A percentile compares a stretch with the other conserved stretches of the same genome.
phyloP scores from a whole-genome alignment of 2,329 filamentous ascomycete species.

The Xylariaceae sp. region DNA sequence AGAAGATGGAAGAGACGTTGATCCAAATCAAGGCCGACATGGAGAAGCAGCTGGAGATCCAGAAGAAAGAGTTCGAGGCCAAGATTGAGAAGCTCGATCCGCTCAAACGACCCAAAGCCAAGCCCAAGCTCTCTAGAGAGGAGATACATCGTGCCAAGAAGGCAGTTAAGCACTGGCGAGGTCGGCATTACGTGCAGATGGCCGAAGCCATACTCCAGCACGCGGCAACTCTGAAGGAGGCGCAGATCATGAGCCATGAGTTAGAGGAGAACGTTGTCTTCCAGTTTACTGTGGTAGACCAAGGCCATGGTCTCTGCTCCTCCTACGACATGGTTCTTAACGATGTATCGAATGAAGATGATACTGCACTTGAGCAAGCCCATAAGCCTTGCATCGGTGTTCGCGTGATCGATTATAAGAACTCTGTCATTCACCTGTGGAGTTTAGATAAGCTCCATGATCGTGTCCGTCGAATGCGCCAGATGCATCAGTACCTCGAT shows the following conservation, averaged over 20 bases:
- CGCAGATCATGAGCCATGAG: slow-evolving; percentile 95
- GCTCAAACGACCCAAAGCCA: slow-evolving; percentile 54
- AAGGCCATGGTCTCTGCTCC: slow-evolving; percentile 82
- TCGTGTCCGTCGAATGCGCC: slow-evolving; percentile 85
- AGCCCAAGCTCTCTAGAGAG: slow-evolving; percentile 61
- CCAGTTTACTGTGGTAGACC: slow-evolving; percentile 87
- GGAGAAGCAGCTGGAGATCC: slow-evolving; percentile 75
- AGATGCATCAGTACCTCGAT: slow-evolving; percentile 94
- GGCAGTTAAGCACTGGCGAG: slow-evolving; percentile 69
- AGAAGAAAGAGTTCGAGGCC: slow-evolving; percentile 78
- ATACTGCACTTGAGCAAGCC: slow-evolving; percentile 72
- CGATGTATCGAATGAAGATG: slow-evolving; percentile 79
- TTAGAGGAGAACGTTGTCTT: slow-evolving; percentile 91
- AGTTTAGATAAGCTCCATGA: slow-evolving; percentile 87
- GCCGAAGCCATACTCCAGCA: slow-evolving; percentile 86
- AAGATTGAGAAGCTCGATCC: slow-evolving; percentile 73
- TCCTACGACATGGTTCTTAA: slow-evolving; percentile 97
- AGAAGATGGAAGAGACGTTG: slow-evolving; percentile 77
- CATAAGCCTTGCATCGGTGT: slow-evolving; percentile 88
- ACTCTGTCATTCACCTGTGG: slow-evolving; percentile 84
- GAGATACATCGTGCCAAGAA: slow-evolving; percentile 67
- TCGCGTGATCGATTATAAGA: slow-evolving; percentile 84
- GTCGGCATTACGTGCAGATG: slow-evolving; percentile 86
- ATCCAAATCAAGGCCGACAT: slow-evolving; percentile 78
- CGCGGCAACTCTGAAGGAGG: slow-evolving; percentile 84